Evolutionary conservation across 805 yeast genomes (phyloP).

Genomic region (Candida quercuum): DNA sequence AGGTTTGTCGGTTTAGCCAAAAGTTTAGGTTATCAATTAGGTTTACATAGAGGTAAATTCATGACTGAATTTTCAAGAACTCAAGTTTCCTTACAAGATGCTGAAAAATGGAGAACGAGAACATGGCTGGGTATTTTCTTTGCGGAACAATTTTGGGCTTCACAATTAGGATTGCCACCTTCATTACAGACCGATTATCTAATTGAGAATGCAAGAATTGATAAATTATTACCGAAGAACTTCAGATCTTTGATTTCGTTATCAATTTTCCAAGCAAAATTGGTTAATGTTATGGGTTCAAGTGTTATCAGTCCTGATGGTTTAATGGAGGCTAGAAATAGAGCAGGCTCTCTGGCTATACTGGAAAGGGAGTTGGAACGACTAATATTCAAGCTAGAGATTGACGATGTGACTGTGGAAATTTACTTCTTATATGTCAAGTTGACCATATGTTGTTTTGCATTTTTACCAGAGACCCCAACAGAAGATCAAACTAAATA

Average conservation of each 20-base stretch:
- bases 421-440: conserved; percentile 74
- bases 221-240: conserved; percentile 54
- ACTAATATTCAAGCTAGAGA: conserved; percentile 57
- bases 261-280: conserved; percentile 77
- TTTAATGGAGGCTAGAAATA: conserved; percentile 71
- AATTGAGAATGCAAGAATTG: conserved; percentile 72
- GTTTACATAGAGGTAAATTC: conserved; percentile 87
- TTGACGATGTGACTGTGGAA: conserved; percentile 66
- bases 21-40: conserved; percentile 76
- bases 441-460: conserved; percentile 80
- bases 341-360: conserved; percentile 76
- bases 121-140: conserved; percentile 89
- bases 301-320: conserved; percentile 86
- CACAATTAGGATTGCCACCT: conserved; percentile 83
- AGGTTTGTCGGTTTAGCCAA: conserved; percentile 86
- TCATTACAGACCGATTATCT: conserved; percentile 78
- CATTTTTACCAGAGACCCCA: conserved; percentile 87
- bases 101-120: conserved; percentile 91
- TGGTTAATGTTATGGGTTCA: conserved; percentile 82
- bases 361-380: conserved; percentile 75
- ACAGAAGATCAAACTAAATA: conserved; percentile 81
- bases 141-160: conserved; percentile 87
- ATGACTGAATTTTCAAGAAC: conserved; percentile 87
- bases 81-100: conserved; percentile 82
- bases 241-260: conserved; percentile 69